phyloP scores from a whole-genome alignment of 106 monocot genomes.

The Acanthochlamys bracteata region DNA sequence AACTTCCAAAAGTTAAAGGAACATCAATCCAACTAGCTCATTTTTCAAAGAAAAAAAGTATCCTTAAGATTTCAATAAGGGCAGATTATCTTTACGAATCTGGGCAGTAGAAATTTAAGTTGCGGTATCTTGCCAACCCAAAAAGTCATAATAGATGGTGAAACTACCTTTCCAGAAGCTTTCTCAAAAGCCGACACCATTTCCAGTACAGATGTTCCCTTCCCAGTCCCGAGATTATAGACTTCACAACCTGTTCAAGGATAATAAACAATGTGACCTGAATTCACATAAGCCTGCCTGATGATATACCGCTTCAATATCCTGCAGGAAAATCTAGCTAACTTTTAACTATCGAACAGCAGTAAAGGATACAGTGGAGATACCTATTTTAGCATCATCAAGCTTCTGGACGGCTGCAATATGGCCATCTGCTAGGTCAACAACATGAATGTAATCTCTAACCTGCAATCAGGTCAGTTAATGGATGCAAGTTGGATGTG shows the following conservation, averaged over 20 bases:
- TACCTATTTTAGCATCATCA: constrained; percentile 49
- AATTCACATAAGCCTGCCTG: background rate
- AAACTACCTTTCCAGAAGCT: constrained; percentile 72
- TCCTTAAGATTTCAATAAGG: too few relatives aligned
- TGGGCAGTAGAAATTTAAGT: too few relatives aligned
- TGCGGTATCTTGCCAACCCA: too few relatives aligned
- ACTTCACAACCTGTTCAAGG: constrained; percentile 61
- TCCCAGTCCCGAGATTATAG: constrained; percentile 86
- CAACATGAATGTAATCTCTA: constrained; percentile 92
- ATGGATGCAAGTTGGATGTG: background rate
- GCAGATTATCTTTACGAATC: too few relatives aligned
- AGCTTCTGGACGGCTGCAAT: constrained; percentile 67
- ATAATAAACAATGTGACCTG: constrained; percentile 2
- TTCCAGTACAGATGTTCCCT: constrained; percentile 77
- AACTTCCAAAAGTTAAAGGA: too few relatives aligned
- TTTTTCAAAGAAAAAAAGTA: too few relatives aligned
- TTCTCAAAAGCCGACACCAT: constrained; percentile 91
- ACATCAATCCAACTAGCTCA: too few relatives aligned
- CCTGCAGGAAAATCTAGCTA: too few relatives aligned
- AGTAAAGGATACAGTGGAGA: background rate
- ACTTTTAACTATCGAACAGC: too few relatives aligned
- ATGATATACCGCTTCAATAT: background rate
- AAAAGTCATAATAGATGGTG: background rate
- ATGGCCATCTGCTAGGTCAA: constrained; percentile 89
- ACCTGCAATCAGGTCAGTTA: constrained; percentile 40